Conservation (phyloP, 2,329 filamentous ascomycete genomes). For the Colletotrichum endophyticum region DNA sequence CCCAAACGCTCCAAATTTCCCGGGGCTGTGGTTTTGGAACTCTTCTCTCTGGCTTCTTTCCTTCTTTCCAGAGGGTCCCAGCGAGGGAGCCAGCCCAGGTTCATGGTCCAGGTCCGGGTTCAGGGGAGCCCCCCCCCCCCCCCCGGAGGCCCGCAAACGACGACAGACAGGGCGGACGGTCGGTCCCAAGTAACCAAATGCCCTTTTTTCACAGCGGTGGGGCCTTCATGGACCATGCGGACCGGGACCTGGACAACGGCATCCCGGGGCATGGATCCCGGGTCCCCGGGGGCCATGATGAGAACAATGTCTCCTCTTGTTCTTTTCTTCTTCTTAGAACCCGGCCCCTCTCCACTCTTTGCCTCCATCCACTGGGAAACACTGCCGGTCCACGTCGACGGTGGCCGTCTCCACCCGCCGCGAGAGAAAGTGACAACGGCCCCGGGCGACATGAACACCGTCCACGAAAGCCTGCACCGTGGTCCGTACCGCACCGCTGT, state of each 20-base stretch:
- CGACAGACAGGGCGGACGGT: background rate
- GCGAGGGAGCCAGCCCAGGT: background rate
- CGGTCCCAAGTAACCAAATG: background rate
- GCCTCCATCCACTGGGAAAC: conserved; percentile 14
- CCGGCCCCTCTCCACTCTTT: background rate
- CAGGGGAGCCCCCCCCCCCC: background rate
- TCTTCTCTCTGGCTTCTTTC: background rate
- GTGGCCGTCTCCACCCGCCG: background rate
- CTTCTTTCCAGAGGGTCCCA: background rate
- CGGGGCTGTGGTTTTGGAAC: conserved; percentile 17
- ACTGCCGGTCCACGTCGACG: background rate
- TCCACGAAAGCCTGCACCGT: background rate
- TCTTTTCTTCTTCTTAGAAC: background rate
- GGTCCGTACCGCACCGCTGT: background rate
- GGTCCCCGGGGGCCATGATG: conserved; percentile 1
- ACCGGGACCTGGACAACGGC: background rate
- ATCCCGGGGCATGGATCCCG: conserved; percentile 9
- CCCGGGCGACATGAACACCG: background rate
- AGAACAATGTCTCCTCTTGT: background rate
- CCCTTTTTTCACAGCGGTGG: background rate
- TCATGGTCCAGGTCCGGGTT: background rate
- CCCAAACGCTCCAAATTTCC: conserved; percentile 18
- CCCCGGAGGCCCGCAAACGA: background rate
- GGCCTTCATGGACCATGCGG: background rate
- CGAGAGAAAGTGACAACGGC: background rate